Conservation (phyloP, 2,329 filamentous ascomycete genomes). For the Claviceps cyperi region DNA sequence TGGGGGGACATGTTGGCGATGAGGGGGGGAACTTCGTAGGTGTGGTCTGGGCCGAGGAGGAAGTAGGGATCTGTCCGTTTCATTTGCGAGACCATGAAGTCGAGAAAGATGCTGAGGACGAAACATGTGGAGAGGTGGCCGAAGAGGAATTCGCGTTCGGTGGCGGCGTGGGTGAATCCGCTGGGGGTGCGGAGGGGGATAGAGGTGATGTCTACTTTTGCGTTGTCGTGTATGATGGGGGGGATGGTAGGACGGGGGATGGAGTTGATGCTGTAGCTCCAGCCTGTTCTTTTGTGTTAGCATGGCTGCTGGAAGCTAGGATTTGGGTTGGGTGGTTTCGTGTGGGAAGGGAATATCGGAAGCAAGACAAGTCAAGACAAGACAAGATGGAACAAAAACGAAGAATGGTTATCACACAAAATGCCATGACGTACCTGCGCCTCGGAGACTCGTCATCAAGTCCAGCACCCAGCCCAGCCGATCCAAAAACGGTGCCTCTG, state of each 20-base stretch:
- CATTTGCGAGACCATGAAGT: slow-evolving; percentile 53
- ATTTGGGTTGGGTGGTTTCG: no score
- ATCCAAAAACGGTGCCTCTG: slow-evolving; percentile 29
- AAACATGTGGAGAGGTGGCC: slow-evolving; percentile 31
- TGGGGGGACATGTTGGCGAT: slow-evolving; percentile 26
- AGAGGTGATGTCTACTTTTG: slow-evolving; percentile 25
- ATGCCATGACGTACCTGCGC: slow-evolving; percentile 29
- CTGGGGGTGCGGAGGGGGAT: slow-evolving; percentile 27
- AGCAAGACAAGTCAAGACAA: neutral
- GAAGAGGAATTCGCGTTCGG: slow-evolving; percentile 28
- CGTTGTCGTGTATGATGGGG: slow-evolving; percentile 15
- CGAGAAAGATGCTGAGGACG: slow-evolving; percentile 50
- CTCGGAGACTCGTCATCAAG: slow-evolving; percentile 38
- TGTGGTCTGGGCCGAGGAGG: slow-evolving; percentile 31
- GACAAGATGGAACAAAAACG: neutral
- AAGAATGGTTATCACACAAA: neutral
- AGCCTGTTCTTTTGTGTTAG: slow-evolving; percentile 25
- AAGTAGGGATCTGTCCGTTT: slow-evolving; percentile 65
- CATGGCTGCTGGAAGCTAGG: no score
- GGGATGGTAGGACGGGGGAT: slow-evolving; percentile 33
- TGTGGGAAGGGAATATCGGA: no score
- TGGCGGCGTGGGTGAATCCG: slow-evolving; percentile 31
- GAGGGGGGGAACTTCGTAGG: slow-evolving; percentile 25
- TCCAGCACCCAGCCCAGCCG: slow-evolving; percentile 43
- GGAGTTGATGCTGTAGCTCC: slow-evolving; percentile 40